phyloP scores from a whole-genome alignment of 2,329 filamentous ascomycete genomes.

The Pezicula carpinea region DNA sequence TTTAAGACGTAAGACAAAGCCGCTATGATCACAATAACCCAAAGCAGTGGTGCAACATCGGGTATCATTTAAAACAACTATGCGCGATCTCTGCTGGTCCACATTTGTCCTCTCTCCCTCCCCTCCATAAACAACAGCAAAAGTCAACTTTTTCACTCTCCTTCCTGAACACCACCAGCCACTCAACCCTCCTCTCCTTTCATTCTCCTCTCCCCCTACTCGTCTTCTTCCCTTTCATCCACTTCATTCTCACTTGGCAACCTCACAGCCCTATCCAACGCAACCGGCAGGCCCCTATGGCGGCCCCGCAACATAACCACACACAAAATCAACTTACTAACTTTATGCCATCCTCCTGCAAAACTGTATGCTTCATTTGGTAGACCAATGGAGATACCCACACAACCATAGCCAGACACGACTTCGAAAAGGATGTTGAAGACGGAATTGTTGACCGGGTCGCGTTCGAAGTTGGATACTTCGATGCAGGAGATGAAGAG shows the following conservation, averaged over 20 bases:
- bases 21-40: no score
- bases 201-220: no score
- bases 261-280: slow-evolving; percentile 48
- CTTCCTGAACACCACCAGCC: no score
- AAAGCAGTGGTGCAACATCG: no score
- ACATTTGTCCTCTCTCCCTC: no score
- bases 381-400: slow-evolving; percentile 55
- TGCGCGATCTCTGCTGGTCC: no score
- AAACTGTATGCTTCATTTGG: slow-evolving; percentile 51
- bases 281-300: slow-evolving; percentile 52
- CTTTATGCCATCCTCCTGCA: slow-evolving; percentile 46
- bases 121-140: no score
- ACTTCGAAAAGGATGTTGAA: slow-evolving; percentile 59
- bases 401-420: slow-evolving; percentile 53
- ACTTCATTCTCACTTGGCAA: slow-evolving; percentile 31
- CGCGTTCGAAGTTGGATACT: slow-evolving; percentile 44
- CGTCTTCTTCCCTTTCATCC: background rate
- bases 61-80: no score
- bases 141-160: no score
- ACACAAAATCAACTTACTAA: slow-evolving; percentile 54
- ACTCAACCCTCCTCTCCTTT: no score
- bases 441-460: slow-evolving; percentile 49
- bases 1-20: no score
- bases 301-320: slow-evolving; percentile 53
- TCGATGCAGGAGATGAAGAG: slow-evolving; percentile 58